These are phyloP conservation scores for Myxozyma vanderwaltii DNA, from an alignment of 805 yeast species.

Conservation along the genomic window DNA sequence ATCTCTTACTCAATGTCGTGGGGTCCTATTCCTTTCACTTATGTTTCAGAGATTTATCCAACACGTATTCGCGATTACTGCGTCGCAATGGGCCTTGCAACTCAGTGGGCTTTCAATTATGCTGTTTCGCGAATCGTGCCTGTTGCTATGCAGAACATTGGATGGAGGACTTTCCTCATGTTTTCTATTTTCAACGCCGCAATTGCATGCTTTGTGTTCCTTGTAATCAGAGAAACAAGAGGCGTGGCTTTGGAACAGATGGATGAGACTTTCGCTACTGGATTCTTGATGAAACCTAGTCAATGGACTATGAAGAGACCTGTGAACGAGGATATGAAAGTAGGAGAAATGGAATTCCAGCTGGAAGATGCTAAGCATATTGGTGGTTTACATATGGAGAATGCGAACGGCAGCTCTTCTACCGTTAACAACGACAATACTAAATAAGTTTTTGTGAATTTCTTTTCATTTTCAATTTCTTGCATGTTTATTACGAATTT, in stretches of 20 bases:
- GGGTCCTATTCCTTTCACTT: constrained; percentile 33
- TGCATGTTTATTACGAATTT: neutral
- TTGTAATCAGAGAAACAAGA: constrained; percentile 65
- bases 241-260: constrained; percentile 73
- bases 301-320: constrained; percentile 23
- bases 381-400: constrained; percentile 1
- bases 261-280: constrained; percentile 59
- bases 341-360: neutral
- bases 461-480: neutral
- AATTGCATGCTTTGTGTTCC: constrained; percentile 52
- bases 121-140: constrained; percentile 27
- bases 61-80: constrained; percentile 31
- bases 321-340: too few species aligned
- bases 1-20: constrained; percentile 27
- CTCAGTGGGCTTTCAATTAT: constrained; percentile 33
- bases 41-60: constrained; percentile 29
- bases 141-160: constrained; percentile 21
- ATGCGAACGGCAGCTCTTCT: neutral
- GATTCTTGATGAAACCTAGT: constrained; percentile 22
- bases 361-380: neutral
- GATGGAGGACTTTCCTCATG: constrained; percentile 34
- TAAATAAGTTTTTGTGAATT: neutral
- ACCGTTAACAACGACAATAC: too few species aligned
- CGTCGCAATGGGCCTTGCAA: constrained; percentile 30
- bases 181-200: constrained; percentile 28